Evolutionary conservation across 2,329 filamentous ascomycete genomes (phyloP), one percentile per base, ranked within the genome.

Genomic region (Arthrobotrys iridis): DNA sequence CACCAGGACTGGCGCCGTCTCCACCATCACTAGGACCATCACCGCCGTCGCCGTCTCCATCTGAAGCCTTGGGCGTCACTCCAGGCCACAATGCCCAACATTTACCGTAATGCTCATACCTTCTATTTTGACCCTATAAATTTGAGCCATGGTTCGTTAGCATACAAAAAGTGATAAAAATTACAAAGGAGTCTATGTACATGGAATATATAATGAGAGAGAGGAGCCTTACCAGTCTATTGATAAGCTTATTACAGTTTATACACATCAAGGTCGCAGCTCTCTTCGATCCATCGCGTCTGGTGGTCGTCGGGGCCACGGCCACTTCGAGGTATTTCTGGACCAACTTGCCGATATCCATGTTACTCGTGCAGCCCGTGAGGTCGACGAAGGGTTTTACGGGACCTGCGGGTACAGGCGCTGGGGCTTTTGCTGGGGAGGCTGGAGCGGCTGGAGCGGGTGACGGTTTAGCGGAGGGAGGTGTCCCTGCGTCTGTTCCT

Each of bases 21-120:
- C n/a, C 28, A 20, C 30, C n/a, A 4, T 26, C 57, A 20, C 20
- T 41, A 18, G 18, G 3, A 2, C 50, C 22, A 13, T 58, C 28
- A 26, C 24, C 55, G 28, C 28, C 41, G 37, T 8, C 40, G 15
- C 1, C 37, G 4, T 22, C 18, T n/a, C n/a, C n/a, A n/a, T n/a
- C n/a, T n/a, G n/a, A 22, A 37, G 37, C 3, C n/a, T n/a, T n/a
- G n/a, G n/a, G n/a, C n/a, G n/a, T n/a, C n/a, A n/a, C n/a, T n/a
- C 68, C 68, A 4, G 30, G 11, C 68, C 68, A 73, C 1, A 4
- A 4, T 13, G 3, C 24, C 48, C 52, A 73, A 22, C 68, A 73
- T 22, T 20, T 65, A 3, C 18, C 52, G 33, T 50, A 73, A 20
- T 73, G 68, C 3, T 13, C 4, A 18, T 52, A 2, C 15, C n/a